A percentile compares a stretch with the other conserved stretches of the same genome.
phyloP scores from a whole-genome alignment of 805 yeast genomes.

The Kluyveromyces nonfermentans region DNA sequence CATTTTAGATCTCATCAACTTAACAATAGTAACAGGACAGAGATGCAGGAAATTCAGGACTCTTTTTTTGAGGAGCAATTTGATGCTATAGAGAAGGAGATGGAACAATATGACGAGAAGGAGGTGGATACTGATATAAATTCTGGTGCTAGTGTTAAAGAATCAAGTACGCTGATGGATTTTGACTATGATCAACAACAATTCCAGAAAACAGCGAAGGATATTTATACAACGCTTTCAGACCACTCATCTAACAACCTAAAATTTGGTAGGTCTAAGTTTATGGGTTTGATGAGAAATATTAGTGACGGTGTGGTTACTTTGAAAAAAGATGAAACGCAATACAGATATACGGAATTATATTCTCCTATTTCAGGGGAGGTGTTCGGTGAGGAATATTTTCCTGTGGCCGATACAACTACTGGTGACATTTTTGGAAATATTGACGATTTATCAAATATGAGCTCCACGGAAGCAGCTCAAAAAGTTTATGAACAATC shows the following conservation, averaged over 20 bases:
- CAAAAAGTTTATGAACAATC: neutral
- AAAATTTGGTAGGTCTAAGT: constrained; percentile 22
- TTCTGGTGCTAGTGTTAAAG: too few species aligned
- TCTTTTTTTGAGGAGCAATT: constrained; percentile 17
- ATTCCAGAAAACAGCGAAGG: constrained; percentile 20
- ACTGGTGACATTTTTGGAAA: neutral
- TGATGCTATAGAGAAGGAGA: constrained; percentile 16
- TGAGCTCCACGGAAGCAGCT: constrained; percentile 4
- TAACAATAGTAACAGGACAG: neutral
- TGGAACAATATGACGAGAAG: constrained; percentile 2
- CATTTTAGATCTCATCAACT: neutral
- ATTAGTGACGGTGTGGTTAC: constrained; percentile 27
- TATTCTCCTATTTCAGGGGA: constrained; percentile 19
- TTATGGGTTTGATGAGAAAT: constrained; percentile 22
- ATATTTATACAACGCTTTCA: constrained; percentile 10
- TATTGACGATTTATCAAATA: neutral
- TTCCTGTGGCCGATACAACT: constrained; percentile 14
- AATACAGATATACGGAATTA: constrained; percentile 13
- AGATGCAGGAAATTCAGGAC: neutral
- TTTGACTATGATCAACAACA: constrained; percentile 17
- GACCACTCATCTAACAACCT: constrained; percentile 8
- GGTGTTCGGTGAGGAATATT: constrained; percentile 20
- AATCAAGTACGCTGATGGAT: neutral
- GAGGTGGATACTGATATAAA: neutral
- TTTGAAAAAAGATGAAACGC: constrained; percentile 10